Evolutionary conservation across 2,329 filamentous ascomycete genomes (phyloP), one percentile per base, ranked within the genome.

Genomic region (Colletotrichum tabaci): DNA sequence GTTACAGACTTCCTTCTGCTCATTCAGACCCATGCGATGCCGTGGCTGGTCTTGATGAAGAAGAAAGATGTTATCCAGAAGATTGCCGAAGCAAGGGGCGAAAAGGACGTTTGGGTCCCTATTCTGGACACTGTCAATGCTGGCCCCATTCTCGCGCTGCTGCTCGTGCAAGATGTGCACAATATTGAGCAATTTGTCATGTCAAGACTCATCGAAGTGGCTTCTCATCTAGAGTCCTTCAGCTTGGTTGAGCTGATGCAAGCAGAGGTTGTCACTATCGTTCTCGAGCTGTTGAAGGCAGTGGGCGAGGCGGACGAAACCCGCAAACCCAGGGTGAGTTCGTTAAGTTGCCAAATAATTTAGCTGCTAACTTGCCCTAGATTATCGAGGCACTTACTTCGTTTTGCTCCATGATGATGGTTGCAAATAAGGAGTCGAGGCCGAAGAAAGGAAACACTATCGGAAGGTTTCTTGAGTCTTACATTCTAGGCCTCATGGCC

Each of bases 401-500:
- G 18, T 84, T 90, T 80, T 82, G 82, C 23, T 75, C 74, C 10
- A 83, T 84, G 75, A 79, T 85, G 23, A 75, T 86, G 16, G 77
- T 77, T 16, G 79, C 80, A 16, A 84, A 77, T 61, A 82, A 84
- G 72, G 83, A 86, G 67, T 70, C 79, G 1, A 84, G 87, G 65
- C 83, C 82, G 56, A 88, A 86, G 74, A 87, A 86, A 68, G 80
- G 79, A 2, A 90, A 92, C 71, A 82, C 89, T 1, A 85, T 97
- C 30, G 91, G 91, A 1, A 85, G 88, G 0, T 98, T 98, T 78
- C 88, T 98, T 52, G 92, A 97, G 73, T 88, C 90, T 40, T 92
- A 98, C 79, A 91, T 97, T 44, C 88, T 99, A 8, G 96, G 95
- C 7, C 90, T 98, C 65, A 95, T 98, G 82, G 91, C 94, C 8